These are phyloP conservation scores for Mortierella sp. DNA, from an alignment of 371 early-diverging fungal species.

Conservation along the genomic window DNA sequence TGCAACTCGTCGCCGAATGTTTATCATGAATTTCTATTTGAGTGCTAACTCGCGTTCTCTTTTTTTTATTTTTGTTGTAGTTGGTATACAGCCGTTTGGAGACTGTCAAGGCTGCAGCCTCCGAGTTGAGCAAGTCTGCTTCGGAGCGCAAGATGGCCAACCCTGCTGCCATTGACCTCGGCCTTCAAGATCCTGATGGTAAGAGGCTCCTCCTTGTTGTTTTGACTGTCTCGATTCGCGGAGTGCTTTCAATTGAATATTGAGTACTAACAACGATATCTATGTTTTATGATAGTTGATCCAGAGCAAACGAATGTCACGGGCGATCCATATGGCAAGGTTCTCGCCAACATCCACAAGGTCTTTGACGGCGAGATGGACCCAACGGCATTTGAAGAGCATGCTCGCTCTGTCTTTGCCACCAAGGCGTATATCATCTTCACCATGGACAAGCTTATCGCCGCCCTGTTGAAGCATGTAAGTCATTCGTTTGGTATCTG, in stretches of 20 bases:
- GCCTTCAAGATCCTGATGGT: slow-evolving; percentile 73
- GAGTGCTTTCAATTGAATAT: no score
- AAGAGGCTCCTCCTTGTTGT: background rate
- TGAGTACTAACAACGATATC: background rate
- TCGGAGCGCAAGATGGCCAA: slow-evolving; percentile 73
- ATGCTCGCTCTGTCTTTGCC: slow-evolving; percentile 85
- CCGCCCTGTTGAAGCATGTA: slow-evolving; percentile 85
- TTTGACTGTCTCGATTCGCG: background rate
- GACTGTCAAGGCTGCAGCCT: slow-evolving; percentile 82
- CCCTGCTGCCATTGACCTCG: slow-evolving; percentile 87
- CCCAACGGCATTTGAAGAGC: slow-evolving; percentile 91
- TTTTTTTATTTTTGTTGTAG: slow-evolving; percentile 57
- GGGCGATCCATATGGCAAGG: slow-evolving; percentile 79
- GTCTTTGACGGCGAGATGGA: slow-evolving; percentile 91
- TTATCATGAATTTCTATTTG: background rate
- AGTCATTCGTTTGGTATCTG: background rate
- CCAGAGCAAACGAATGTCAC: slow-evolving; percentile 66
- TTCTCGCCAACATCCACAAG: slow-evolving; percentile 82
- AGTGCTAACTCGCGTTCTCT: background rate
- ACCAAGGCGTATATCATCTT: slow-evolving; percentile 90
- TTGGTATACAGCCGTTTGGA: slow-evolving; percentile 85
- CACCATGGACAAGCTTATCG: slow-evolving; percentile 90
- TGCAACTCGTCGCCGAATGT: background rate
- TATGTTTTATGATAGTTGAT: slow-evolving; percentile 17
- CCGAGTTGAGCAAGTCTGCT: slow-evolving; percentile 69